Conservation (phyloP, 2,329 filamentous ascomycete species). For the Gnomoniopsis sp. region DNA sequence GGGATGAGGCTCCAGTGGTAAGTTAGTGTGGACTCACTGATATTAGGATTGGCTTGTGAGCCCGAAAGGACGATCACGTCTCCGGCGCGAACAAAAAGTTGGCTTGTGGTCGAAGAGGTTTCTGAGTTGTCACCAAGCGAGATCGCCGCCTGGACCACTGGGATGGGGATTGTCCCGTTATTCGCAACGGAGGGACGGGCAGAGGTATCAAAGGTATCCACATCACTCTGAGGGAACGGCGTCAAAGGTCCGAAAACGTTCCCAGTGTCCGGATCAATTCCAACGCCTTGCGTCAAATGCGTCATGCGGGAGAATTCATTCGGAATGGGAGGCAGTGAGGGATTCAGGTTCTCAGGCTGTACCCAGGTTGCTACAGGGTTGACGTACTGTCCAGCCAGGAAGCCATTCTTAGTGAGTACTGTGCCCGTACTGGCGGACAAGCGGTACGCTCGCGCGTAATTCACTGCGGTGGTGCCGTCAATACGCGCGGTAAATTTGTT, state of each 20-base stretch:
- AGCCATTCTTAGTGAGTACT: neutral
- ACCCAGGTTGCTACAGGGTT: neutral
- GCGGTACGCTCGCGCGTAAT: neutral
- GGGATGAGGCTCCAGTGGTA: neutral
- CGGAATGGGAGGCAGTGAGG: neutral
- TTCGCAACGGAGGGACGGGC: neutral
- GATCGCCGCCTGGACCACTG: neutral
- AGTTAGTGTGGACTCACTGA: neutral
- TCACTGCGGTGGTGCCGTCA: neutral
- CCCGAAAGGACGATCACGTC: neutral
- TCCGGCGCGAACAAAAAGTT: neutral
- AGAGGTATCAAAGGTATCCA: neutral
- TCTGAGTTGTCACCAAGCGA: neutral
- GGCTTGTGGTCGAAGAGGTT: neutral
- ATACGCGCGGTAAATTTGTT: neutral
- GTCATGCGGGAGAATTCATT: neutral
- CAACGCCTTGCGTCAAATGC: neutral
- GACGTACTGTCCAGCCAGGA: neutral
- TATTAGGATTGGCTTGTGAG: neutral
- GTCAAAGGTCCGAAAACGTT: neutral
- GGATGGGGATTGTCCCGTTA: neutral
- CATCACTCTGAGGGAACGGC: neutral
- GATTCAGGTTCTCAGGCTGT: neutral
- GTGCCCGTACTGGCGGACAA: neutral
- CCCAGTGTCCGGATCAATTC: neutral